phyloP scores from a whole-genome alignment of 2,329 filamentous ascomycete genomes.

The Trichothecium roseum region DNA sequence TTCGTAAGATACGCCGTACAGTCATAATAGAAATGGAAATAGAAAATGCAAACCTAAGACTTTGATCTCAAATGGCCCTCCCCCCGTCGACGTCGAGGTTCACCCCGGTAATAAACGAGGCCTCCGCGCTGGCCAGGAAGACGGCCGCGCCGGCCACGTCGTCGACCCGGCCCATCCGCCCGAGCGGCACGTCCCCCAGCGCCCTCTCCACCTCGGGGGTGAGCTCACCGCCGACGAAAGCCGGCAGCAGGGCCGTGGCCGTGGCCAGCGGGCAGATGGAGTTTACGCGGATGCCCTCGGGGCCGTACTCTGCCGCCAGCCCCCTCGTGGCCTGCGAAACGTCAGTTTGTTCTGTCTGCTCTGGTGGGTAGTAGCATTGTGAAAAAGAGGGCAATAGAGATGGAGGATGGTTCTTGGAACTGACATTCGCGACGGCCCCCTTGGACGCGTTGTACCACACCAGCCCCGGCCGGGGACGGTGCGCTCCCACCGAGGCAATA shows the following conservation, averaged over 20 bases:
- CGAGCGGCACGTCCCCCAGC: constrained; percentile 5
- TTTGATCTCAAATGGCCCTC: too few species aligned
- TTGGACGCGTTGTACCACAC: constrained; percentile 75
- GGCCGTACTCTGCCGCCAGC: constrained; percentile 64
- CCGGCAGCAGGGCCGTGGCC: constrained; percentile 5
- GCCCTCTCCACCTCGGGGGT: constrained; percentile 5
- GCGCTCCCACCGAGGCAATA: constrained; percentile 65
- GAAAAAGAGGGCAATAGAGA: neutral
- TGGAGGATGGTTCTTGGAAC: neutral
- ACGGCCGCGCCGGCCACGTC: constrained; percentile 5
- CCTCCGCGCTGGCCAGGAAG: constrained; percentile 3
- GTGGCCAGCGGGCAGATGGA: constrained; percentile 50
- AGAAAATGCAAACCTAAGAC: too few species aligned
- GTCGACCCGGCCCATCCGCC: constrained; percentile 2
- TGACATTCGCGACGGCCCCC: constrained; percentile 49
- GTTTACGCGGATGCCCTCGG: constrained; percentile 71
- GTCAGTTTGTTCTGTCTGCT: too few species aligned
- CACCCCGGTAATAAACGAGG: constrained; percentile 5
- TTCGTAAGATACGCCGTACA: too few species aligned
- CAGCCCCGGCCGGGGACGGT: constrained; percentile 65
- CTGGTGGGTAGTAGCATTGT: too few species aligned
- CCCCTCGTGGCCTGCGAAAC: constrained; percentile 7
- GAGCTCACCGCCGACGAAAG: constrained; percentile 3
- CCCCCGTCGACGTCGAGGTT: constrained; percentile 8
- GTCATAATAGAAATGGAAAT: too few species aligned